These are phyloP conservation scores for Venturia oleaginea DNA, from an alignment of 2,329 filamentous ascomycete species.

Conservation along the genomic window DNA sequence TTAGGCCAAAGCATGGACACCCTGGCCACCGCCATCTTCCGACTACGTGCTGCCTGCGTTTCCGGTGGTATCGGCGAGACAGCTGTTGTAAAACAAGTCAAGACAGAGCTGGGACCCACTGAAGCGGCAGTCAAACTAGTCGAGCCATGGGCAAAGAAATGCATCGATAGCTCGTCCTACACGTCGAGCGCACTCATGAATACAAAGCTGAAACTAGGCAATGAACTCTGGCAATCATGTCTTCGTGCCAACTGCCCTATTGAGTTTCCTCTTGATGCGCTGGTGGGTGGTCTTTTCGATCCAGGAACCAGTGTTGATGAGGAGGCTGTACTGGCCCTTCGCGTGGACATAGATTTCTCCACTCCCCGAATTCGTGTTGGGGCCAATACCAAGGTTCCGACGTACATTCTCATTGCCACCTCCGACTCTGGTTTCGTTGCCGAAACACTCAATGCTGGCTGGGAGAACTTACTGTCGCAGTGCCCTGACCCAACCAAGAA, in stretches of 20 bases:
- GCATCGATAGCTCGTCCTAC: neutral
- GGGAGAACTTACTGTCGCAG: neutral
- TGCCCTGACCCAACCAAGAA: neutral
- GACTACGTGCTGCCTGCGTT: neutral
- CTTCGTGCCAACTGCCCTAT: neutral
- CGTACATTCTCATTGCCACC: neutral
- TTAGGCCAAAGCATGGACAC: neutral
- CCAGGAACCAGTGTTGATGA: neutral
- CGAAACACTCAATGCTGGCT: neutral
- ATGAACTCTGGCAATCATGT: neutral
- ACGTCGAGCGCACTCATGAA: neutral
- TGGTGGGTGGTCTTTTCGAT: slow-evolving; percentile 2
- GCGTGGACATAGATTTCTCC: slow-evolving; percentile 4
- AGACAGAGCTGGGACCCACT: neutral
- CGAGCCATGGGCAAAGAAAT: neutral
- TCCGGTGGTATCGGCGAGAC: neutral
- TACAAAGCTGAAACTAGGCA: neutral
- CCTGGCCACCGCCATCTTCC: neutral
- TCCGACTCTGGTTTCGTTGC: neutral
- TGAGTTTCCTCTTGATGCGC: slow-evolving; percentile 3
- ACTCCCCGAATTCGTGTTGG: neutral
- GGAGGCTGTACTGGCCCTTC: neutral
- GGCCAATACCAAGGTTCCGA: neutral
- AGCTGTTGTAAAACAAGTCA: neutral
- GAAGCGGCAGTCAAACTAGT: neutral